These are phyloP conservation scores for Amphirosellinia nigrospora DNA, from an alignment of 495 filamentous ascomycete genomes.

Conservation along the genomic window DNA sequence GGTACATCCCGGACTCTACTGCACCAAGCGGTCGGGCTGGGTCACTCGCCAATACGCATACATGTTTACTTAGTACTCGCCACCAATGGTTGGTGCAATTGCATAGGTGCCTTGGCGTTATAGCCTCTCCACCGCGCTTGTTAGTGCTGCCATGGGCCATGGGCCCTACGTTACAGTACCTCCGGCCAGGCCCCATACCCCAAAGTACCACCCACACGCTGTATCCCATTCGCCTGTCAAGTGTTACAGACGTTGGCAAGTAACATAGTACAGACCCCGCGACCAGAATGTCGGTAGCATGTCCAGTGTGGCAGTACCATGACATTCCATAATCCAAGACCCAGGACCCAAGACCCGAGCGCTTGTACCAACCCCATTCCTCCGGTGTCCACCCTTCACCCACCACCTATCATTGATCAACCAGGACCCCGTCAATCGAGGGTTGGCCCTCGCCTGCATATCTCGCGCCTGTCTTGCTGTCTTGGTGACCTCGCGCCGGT, in stretches of 20 bases:
- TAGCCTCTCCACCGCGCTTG: background rate
- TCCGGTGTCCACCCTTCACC: constrained; percentile 13
- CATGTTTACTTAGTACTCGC: background rate
- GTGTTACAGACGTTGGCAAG: constrained; percentile 21
- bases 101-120: background rate
- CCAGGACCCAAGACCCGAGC: constrained; percentile 18
- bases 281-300: constrained; percentile 31
- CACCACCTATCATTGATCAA: constrained; percentile 16
- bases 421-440: constrained; percentile 19
- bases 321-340: constrained; percentile 7
- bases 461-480: constrained; percentile 24
- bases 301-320: constrained; percentile 13
- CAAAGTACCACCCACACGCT: constrained; percentile 13
- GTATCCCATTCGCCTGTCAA: constrained; percentile 7
- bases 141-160: constrained; percentile 5
- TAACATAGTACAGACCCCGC: constrained; percentile 25
- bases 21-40: constrained; percentile 21
- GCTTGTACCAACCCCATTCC: constrained; percentile 22
- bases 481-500: constrained; percentile 24
- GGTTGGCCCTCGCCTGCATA: constrained; percentile 13
- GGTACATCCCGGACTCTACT: background rate
- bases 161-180: constrained; percentile 3
- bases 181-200: constrained; percentile 9
- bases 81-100: constrained; percentile 12
- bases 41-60: constrained; percentile 5